Evolutionary conservation across 1,139 yeast species (phyloP), one percentile per base, ranked within the genome.

Genomic region (Taiozyma sp.): DNA sequence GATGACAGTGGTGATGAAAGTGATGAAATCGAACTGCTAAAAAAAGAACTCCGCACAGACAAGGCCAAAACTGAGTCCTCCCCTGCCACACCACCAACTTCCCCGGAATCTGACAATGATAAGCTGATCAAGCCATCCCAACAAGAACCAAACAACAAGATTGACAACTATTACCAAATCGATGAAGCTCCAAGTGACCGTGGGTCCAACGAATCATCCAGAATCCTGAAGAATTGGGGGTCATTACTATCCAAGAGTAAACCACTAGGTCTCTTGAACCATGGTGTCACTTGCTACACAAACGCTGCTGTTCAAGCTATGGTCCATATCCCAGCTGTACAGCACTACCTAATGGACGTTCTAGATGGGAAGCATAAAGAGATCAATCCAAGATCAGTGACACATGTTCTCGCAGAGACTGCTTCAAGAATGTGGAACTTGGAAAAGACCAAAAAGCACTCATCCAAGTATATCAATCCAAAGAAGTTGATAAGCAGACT

Each of bases 201-300:
- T 61, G 90, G 92, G 46, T 70, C 89, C 52, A 86, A 80, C 63
- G 65, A 70, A 5, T 79, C 84, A 12, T 70, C 61, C 8, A 75
- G 82, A 56, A 83, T 81, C 34, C 65, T 72, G 52, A 86, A 86
- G 64, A 81, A 79, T 57, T 85, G 93, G 89, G 75, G 82, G 0
- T 51, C 73, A 55, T 65, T 69, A 57, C 69, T 78, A 52, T 63
- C 69, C 7, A 61, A 61, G 42, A 62, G 70, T 45, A 73, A 77
- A 32, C 96, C 97, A 1, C 74, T 84, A 28, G 99, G 99, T 0
- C 74, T 93, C 50, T 70, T 88, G 52, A 93, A 93, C 67, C 92
- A 87, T 57, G 98, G 98, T 30, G 98, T 93, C 44, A 93, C 98
- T 4, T 93, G 99, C 67, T 93, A 92, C 69, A 91, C 93, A 82